A percentile compares a stretch with the other conserved stretches of the same genome.
Conservation (phyloP, 352 stramenopile genomes). For the Pythium guiyangense region DNA sequence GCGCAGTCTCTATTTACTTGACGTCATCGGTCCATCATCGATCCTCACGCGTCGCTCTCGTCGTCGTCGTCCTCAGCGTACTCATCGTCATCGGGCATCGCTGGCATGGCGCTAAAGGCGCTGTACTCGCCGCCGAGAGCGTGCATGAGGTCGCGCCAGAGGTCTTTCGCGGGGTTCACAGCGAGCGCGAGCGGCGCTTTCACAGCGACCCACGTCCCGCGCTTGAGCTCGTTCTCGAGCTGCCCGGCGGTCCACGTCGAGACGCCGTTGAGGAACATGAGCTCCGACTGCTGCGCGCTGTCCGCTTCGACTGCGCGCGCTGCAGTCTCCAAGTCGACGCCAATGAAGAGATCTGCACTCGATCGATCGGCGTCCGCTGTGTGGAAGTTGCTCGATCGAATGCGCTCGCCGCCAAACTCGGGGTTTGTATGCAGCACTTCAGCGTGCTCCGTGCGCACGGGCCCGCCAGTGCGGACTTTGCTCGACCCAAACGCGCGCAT, state of each 20-base stretch:
- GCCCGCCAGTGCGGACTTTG: conserved; percentile 55
- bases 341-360: conserved; percentile 44
- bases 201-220: conserved; percentile 71
- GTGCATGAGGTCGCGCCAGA: conserved; percentile 71
- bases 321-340: conserved; percentile 60
- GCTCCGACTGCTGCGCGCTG: conserved; percentile 43
- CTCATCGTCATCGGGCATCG: conserved; percentile 36
- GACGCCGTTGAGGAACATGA: conserved; percentile 77
- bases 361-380: background rate
- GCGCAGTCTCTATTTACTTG: background rate
- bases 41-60: conserved; percentile 13
- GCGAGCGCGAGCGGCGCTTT: conserved; percentile 66
- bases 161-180: conserved; percentile 51
- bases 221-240: conserved; percentile 63
- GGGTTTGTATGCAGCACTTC: conserved; percentile 30
- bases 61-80: conserved; percentile 28
- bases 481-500: conserved; percentile 53
- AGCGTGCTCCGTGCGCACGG: conserved; percentile 54
- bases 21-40: conserved; percentile 3
- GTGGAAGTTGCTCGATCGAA: conserved; percentile 47
- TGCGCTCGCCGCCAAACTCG: conserved; percentile 56
- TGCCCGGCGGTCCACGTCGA: conserved; percentile 67
- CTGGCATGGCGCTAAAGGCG: conserved; percentile 63
- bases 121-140: conserved; percentile 65
- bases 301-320: conserved; percentile 52